Evolutionary conservation across 2,329 filamentous ascomycete species (phyloP).

Genomic region (Nemania bipapillata): DNA sequence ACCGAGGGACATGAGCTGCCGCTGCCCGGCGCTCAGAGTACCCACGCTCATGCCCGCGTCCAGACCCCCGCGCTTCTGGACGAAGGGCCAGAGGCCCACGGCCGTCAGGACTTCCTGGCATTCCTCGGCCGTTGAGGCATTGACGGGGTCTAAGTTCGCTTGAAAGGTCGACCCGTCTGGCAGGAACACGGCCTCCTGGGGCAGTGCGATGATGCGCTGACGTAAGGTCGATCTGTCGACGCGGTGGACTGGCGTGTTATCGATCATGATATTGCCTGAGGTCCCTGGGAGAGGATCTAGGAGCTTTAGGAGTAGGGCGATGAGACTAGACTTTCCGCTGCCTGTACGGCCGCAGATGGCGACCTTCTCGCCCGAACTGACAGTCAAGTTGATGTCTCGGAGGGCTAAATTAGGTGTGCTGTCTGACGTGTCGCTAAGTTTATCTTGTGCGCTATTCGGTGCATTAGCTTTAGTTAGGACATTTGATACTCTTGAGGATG

Average conservation of each 20-base stretch:
- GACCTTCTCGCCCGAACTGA: no score
- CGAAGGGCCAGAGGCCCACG: background rate
- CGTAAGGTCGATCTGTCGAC: background rate
- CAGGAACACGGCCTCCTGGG: background rate
- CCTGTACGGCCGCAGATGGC: no score
- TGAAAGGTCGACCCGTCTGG: background rate
- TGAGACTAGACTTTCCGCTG: background rate
- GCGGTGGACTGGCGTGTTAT: background rate
- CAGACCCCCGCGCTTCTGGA: background rate
- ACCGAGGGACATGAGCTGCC: constrained; percentile 6
- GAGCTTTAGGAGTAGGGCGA: background rate
- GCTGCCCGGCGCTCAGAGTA: background rate
- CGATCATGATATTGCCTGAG: background rate
- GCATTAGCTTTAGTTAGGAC: no score
- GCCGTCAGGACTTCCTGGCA: background rate
- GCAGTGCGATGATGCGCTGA: background rate
- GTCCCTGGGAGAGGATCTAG: background rate
- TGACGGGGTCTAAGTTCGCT: background rate
- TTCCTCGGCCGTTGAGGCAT: background rate
- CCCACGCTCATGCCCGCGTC: background rate
- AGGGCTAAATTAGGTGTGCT: no score
- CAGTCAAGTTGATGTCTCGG: no score
- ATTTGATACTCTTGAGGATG: no score
- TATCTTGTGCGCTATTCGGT: no score
- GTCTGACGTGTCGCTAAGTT: no score